Conservation (phyloP, 768 basidiomycete species). For the Boletus subcaerulescens region DNA sequence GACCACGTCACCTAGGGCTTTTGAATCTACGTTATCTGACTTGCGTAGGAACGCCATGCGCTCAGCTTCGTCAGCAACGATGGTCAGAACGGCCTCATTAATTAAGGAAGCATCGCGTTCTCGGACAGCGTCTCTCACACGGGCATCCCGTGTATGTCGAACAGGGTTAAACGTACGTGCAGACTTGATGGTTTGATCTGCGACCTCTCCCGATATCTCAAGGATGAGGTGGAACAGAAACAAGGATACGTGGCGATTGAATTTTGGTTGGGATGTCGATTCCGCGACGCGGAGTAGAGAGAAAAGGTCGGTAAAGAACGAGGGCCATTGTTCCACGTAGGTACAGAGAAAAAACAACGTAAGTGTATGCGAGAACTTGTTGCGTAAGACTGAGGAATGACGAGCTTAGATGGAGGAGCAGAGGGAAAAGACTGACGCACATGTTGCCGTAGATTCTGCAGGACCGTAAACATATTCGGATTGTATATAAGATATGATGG, state of each 20-base stretch:
- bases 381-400: constrained; percentile 68
- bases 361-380: constrained; percentile 91
- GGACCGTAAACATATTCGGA: constrained; percentile 84
- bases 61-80: constrained; percentile 69
- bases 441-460: constrained; percentile 77
- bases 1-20: constrained; percentile 53
- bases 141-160: constrained; percentile 77
- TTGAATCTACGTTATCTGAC: constrained; percentile 38
- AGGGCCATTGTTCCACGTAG: constrained; percentile 82
- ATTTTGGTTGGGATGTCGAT: constrained; percentile 52
- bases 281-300: constrained; percentile 64
- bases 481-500: constrained; percentile 78
- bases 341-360: constrained; percentile 86
- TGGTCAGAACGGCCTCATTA: constrained; percentile 83
- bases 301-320: constrained; percentile 79
- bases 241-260: constrained; percentile 83
- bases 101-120: constrained; percentile 84
- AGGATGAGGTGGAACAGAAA: constrained; percentile 89
- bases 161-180: constrained; percentile 69
- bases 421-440: constrained; percentile 49
- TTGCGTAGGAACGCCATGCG: constrained; percentile 54
- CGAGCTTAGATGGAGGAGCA: constrained; percentile 1
- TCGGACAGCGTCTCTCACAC: constrained; percentile 86
- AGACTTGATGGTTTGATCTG: constrained; percentile 89
- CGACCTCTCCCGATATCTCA: constrained; percentile 97